Evolutionary conservation across 306 rosid species (phyloP).

Genomic region (Citrullus amarus): DNA sequence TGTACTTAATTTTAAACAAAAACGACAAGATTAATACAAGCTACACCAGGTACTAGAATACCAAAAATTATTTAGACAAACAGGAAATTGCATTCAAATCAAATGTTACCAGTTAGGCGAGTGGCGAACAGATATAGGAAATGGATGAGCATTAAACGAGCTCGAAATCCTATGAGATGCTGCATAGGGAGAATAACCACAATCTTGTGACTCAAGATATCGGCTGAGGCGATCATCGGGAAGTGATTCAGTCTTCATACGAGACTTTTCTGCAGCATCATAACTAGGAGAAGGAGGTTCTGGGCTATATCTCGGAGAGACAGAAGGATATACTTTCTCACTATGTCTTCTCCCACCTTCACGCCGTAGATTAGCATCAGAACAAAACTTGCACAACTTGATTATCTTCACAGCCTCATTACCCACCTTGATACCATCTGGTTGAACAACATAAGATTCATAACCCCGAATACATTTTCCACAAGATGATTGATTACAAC

Average conservation of each 20-base stretch:
- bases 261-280: constrained; percentile 39
- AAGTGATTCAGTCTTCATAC: constrained; percentile 26
- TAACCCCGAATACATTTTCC: constrained; percentile 41
- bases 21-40: background rate
- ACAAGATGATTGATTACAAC: constrained; percentile 66
- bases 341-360: constrained; percentile 34
- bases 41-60: background rate
- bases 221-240: constrained; percentile 35
- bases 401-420: constrained; percentile 20
- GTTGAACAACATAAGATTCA: constrained; percentile 30
- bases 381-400: constrained; percentile 60
- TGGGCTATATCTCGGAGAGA: constrained; percentile 64
- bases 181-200: constrained; percentile 36
- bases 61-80: background rate
- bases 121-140: constrained; percentile 36
- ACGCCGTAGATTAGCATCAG: constrained; percentile 19
- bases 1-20: background rate
- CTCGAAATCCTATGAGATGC: constrained; percentile 27
- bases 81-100: background rate
- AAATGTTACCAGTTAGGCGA: constrained; percentile 49
- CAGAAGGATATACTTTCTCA: constrained; percentile 80
- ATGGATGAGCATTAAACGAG: constrained; percentile 40
- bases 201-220: constrained; percentile 33
- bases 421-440: constrained; percentile 16
- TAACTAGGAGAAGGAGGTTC: constrained; percentile 60